Evolutionary conservation across 305 asterid species (phyloP).

Genomic region (Fraxinus latifolia): DNA sequence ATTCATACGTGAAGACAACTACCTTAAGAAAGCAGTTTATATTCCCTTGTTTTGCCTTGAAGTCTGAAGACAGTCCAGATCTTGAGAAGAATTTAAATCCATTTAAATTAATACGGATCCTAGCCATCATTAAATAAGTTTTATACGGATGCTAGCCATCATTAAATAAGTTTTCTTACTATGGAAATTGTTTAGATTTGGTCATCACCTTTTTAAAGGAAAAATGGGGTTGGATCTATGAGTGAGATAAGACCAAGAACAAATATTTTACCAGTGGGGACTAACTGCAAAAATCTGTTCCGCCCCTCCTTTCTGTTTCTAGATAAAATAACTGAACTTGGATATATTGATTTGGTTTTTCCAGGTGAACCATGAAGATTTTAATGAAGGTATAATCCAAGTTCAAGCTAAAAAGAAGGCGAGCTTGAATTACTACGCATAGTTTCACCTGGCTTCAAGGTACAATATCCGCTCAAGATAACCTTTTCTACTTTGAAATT

Average conservation of each 20-base stretch:
- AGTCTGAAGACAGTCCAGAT: not conserved
- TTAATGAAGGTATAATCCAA: conserved; percentile 35
- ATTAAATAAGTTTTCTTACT: not conserved
- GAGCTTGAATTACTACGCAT: conserved; percentile 34
- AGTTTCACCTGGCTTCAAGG: not conserved
- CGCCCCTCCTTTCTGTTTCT: not conserved
- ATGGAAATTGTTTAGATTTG: not conserved
- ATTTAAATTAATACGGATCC: not conserved
- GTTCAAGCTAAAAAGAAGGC: conserved; percentile 40
- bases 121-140: not conserved
- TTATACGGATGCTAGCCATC: not conserved
- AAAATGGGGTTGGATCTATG: not conserved
- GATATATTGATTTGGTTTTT: not conserved
- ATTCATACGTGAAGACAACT: not conserved
- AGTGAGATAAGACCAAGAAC: not conserved
- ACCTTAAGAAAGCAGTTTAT: not conserved
- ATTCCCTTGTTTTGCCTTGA: not conserved
- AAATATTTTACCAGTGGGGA: not conserved
- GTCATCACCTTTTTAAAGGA: not conserved
- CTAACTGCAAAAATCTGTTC: not conserved
- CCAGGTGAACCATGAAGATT: conserved; percentile 36
- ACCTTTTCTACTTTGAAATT: not conserved
- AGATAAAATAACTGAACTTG: not conserved
- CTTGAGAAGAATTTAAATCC: not conserved
- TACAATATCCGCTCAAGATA: not conserved